Base-by-base conservation (phyloP, 2,329 filamentous ascomycete species). In the Fusarium setosum region DNA sequence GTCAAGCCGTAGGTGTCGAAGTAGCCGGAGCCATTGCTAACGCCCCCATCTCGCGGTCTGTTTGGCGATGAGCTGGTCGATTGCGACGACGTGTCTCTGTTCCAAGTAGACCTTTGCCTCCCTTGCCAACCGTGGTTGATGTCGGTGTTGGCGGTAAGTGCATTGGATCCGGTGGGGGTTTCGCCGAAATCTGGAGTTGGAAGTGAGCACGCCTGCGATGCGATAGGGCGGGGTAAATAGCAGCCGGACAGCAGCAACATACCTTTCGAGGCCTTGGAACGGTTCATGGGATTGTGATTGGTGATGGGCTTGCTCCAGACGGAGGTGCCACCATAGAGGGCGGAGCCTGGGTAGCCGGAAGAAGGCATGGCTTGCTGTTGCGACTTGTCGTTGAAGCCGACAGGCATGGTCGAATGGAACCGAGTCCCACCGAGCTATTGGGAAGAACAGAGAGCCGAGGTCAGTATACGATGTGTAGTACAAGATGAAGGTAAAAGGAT, bases 121-220 rank as follows among this genome's bases (percentile, higher is more conserved):
- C 23, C 31, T 45, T 24, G 41, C 41, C n/a, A 24, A 24, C 26
- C 41, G 41, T 23, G 41, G 68, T 92, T 90, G 17, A 87, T 86
- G 72, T 93, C 90, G 10, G 91, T 92, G 38, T 88, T 87, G 41
- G 87, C 84, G 60, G 92, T 83, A 35, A 94, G 81, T 59, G 90
- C 91, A 61, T 88, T 85, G 6, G 91, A 92, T 47, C 91, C 91
- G 4, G 88, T 89, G 72, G 90, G 87, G 54, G 72, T 68, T 24
- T 73, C 72, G 54, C 77, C 72, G 56, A 72, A 53, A 17, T 76
- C 76, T 76, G 57, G 21, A 18, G 21, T 17, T 40, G 31, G 24
- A 48, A 13, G 67, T 70, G 54, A 72, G 70, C 49, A 58, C 37
- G 26, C 29, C 35, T 26, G 37, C 41, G 42, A 41, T 15, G 26